Conservation (phyloP, 305 asterid genomes). For the Rubia balearica region DNA sequence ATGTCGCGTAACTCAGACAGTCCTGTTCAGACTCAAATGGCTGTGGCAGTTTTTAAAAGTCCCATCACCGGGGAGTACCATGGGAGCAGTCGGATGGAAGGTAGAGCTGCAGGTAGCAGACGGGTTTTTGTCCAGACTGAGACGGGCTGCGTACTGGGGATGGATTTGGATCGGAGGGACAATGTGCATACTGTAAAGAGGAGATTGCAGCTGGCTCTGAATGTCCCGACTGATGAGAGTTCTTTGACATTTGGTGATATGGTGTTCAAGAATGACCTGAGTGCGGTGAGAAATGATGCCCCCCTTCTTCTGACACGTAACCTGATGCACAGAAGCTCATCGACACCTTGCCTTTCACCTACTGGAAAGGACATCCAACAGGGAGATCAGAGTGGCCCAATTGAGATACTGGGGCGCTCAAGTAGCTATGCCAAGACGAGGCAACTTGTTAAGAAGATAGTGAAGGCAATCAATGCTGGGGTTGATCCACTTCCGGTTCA, state of each 20-base stretch:
- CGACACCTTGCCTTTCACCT: constrained; percentile 98
- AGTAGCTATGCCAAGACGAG: constrained; percentile 41
- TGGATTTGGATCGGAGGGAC: constrained; percentile 85
- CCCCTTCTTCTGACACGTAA: constrained; percentile 77
- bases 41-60: constrained; percentile 68
- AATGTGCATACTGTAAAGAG: constrained; percentile 87
- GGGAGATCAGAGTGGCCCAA: constrained; percentile 77
- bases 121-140: constrained; percentile 95
- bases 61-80: constrained; percentile 67
- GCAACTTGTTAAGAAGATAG: constrained; percentile 71
- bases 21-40: constrained; percentile 94
- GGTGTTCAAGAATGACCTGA: constrained; percentile 84
- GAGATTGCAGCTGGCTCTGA: constrained; percentile 75
- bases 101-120: constrained; percentile 50
- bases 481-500: constrained; percentile 73
- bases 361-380: constrained; percentile 75
- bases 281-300: constrained; percentile 72
- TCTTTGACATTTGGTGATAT: constrained; percentile 80
- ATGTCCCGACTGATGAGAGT: constrained; percentile 84
- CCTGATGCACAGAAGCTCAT: constrained; percentile 79
- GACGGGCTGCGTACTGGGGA: constrained; percentile 82
- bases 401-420: constrained; percentile 79
- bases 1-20: constrained; percentile 81
- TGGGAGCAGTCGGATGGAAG: constrained; percentile 53
- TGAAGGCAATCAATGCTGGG: constrained; percentile 71